These are phyloP conservation scores for Pseudomassariella vexata DNA, from an alignment of 2,329 filamentous ascomycete species.

Conservation along the genomic window DNA sequence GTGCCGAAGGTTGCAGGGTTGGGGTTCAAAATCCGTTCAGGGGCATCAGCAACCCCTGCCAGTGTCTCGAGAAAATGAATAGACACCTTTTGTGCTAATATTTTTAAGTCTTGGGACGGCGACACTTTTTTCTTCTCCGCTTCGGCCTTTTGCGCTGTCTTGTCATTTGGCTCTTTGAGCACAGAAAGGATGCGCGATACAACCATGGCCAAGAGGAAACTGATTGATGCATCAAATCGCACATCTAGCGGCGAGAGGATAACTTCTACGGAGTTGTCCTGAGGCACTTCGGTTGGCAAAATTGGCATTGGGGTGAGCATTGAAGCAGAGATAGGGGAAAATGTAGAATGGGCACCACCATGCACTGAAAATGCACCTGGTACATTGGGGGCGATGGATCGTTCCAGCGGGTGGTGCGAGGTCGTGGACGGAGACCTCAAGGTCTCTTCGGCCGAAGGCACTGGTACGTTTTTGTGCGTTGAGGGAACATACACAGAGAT, in stretches of 20 bases:
- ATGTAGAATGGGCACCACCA: constrained; percentile 18
- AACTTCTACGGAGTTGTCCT: constrained; percentile 40
- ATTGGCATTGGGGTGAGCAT: constrained; percentile 11
- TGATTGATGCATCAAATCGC: constrained; percentile 51
- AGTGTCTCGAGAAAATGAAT: constrained; percentile 52
- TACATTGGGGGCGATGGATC: constrained; percentile 41
- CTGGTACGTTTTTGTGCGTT: constrained; percentile 37
- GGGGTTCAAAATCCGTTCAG: constrained; percentile 38
- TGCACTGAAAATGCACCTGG: constrained; percentile 57
- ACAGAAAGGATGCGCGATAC: constrained; percentile 42
- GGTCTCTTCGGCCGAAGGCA: constrained; percentile 20
- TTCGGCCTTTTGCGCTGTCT: constrained; percentile 9
- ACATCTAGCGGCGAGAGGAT: constrained; percentile 45
- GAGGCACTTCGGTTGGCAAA: constrained; percentile 8
- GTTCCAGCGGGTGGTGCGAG: constrained; percentile 9
- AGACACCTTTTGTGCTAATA: constrained; percentile 43
- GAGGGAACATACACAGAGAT: constrained; percentile 52
- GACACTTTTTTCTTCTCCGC: constrained; percentile 10
- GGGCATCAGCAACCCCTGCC: constrained; percentile 43
- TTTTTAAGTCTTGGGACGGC: constrained; percentile 32
- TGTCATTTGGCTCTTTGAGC: constrained; percentile 24
- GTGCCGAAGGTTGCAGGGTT: constrained; percentile 33
- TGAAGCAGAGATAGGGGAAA: constrained; percentile 4
- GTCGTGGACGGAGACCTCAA: constrained; percentile 4
- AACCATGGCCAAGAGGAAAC: constrained; percentile 47